Evolutionary conservation across 495 filamentous ascomycete species (phyloP).

Genomic region (Penicillium flavigenum): DNA sequence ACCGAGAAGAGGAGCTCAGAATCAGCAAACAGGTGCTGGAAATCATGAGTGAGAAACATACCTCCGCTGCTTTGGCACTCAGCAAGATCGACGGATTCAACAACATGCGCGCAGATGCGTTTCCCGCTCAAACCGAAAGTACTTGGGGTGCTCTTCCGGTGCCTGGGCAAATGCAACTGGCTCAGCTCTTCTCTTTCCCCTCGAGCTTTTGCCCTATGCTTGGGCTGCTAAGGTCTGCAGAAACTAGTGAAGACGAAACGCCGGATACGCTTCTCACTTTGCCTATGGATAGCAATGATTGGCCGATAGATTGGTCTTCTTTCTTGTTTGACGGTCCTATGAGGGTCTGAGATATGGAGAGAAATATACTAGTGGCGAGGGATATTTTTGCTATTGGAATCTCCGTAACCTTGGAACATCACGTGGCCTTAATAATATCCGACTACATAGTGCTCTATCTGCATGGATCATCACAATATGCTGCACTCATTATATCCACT

Average conservation of each 20-base stretch:
- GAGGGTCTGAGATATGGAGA: neutral
- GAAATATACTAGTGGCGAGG: neutral
- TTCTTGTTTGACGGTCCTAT: constrained; percentile 11
- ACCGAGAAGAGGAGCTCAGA: constrained; percentile 7
- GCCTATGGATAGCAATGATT: constrained; percentile 5
- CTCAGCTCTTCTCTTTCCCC: constrained; percentile 10
- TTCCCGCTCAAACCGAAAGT: constrained; percentile 1
- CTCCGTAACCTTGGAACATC: neutral
- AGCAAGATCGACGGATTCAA: neutral
- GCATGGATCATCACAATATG: neutral
- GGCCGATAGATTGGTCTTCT: constrained; percentile 14
- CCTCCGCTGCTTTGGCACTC: constrained; percentile 4
- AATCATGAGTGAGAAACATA: constrained; percentile 17
- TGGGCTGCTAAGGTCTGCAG: neutral
- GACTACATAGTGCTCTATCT: neutral
- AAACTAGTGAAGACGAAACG: neutral
- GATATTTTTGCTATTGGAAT: neutral
- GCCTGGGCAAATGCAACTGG: neutral
- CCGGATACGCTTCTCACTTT: neutral
- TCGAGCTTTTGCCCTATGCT: constrained; percentile 14
- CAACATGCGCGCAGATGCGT: neutral
- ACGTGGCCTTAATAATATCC: neutral
- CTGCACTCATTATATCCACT: neutral
- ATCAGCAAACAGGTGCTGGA: constrained; percentile 11
- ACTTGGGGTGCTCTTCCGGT: neutral